Base-by-base conservation (phyloP, 306 rosid species). In the Rosa multiflora region DNA sequence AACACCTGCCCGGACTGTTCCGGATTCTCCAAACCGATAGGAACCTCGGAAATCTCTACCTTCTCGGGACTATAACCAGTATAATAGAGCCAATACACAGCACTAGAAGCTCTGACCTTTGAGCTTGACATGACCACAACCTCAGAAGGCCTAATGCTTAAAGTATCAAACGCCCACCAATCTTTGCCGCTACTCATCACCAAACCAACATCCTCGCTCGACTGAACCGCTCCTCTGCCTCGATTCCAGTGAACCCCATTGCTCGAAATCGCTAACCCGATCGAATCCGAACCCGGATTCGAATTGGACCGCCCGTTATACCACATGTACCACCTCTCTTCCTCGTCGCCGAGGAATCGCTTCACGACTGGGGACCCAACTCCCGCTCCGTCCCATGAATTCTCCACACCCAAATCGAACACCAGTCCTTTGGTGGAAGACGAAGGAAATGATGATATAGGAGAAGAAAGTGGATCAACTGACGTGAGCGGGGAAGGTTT, bases 291-390 rank as follows among this genome's bases (percentile, higher is more conserved):
- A 64, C 80, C 84, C 13, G 91, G 83, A 26, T 81, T 55, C 44
- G 84, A 86, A 21, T 77, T 85, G 5, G 91, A 77, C 79, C 80
- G 86, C 5, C 97, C 98, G 76, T 86, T 81, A 62, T 91, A 90
- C 97, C 98, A 90, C 95, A 88, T 91, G 86, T 88, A 87, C 98
- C 97, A 93, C 76, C 94, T 86, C 83, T 91, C 94, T 82, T 89
- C 94, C 74, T 91, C 91, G 37, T 93, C 98, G 20, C 91, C 81
- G 10, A 86, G 88, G 70, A 89, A 93, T 86, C 94, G 82, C 82
- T 91, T 91, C 82, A 91, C 93, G 10, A 93, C 92, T 0, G 93
- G 97, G 1, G 92, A 83, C 51, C 97, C 94, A 56, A 93, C 71
- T 21, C 90, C 98, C 9, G 82, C 89, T 73, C 88, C 52, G 43